Conservation (phyloP, 2,329 filamentous ascomycete species). For the Periconia sp. region DNA sequence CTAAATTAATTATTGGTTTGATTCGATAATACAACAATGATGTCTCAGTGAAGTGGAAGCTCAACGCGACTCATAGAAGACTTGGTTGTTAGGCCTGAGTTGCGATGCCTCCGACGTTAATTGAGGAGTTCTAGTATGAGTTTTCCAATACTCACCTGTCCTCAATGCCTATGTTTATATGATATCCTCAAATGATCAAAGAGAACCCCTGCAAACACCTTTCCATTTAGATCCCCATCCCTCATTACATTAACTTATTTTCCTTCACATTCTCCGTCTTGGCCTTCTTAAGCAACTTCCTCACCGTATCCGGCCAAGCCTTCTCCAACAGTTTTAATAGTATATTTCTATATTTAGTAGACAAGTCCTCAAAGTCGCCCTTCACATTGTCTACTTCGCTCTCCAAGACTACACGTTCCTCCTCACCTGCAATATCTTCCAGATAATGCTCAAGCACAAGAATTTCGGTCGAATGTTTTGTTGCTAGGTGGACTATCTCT, state of each 20-base stretch:
- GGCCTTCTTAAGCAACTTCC: not conserved
- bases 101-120: no score
- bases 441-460: constrained; percentile 8
- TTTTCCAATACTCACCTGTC: no score
- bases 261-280: not conserved
- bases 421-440: constrained; percentile 9
- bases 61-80: no score
- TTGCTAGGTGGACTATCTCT: not conserved
- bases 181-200: no score
- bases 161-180: no score
- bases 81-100: no score
- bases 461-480: constrained; percentile 6
- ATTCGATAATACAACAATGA: no score
- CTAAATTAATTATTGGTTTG: no score
- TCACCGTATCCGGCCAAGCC: not conserved
- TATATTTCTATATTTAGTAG: not conserved
- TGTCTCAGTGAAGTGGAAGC: no score
- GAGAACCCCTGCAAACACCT: no score
- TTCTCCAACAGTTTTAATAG: not conserved
- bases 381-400: not conserved
- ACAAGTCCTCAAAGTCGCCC: not conserved
- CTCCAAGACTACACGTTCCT: not conserved
- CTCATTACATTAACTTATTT: not conserved
- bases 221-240: no score
- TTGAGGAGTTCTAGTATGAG: no score